Evolutionary conservation across 768 basidiomycete genomes (phyloP).

Genomic region (Rhizopogon rudus): DNA sequence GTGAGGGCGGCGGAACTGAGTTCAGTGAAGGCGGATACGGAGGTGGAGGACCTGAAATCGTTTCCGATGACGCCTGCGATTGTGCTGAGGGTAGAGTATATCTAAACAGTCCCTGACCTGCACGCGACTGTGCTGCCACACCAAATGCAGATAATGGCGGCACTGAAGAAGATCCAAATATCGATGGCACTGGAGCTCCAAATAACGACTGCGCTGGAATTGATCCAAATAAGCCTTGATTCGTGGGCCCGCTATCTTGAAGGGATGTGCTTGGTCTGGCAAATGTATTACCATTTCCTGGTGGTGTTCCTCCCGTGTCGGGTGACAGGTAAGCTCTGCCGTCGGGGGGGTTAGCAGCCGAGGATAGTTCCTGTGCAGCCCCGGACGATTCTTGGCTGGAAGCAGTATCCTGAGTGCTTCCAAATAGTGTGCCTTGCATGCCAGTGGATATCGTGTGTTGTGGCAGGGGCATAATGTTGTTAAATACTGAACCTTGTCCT

Average conservation of each 20-base stretch:
- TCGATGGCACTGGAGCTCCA: too few relatives aligned
- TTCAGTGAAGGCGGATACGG: not conserved
- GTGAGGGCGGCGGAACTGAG: not conserved
- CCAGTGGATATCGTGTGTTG: too few relatives aligned
- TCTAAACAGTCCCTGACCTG: not conserved
- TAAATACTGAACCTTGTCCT: not conserved
- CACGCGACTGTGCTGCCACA: not conserved
- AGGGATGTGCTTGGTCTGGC: too few relatives aligned
- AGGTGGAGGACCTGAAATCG: not conserved
- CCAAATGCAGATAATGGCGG: not conserved
- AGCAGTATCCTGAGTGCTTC: not conserved
- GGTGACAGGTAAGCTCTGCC: too few relatives aligned
- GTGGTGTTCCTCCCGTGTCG: too few relatives aligned
- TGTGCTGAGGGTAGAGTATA: not conserved
- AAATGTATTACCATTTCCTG: too few relatives aligned
- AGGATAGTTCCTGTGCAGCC: not conserved
- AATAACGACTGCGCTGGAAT: too few relatives aligned
- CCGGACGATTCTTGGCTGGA: not conserved
- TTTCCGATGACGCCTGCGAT: not conserved
- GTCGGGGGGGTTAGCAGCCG: too few relatives aligned
- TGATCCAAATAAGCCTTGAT: not conserved
- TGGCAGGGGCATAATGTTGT: not conserved
- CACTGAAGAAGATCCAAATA: too few relatives aligned
- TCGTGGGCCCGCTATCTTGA: not conserved
- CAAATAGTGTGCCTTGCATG: not conserved